phyloP scores from a whole-genome alignment of 345 rosid genomes.

The Gossypium mustelinum region DNA sequence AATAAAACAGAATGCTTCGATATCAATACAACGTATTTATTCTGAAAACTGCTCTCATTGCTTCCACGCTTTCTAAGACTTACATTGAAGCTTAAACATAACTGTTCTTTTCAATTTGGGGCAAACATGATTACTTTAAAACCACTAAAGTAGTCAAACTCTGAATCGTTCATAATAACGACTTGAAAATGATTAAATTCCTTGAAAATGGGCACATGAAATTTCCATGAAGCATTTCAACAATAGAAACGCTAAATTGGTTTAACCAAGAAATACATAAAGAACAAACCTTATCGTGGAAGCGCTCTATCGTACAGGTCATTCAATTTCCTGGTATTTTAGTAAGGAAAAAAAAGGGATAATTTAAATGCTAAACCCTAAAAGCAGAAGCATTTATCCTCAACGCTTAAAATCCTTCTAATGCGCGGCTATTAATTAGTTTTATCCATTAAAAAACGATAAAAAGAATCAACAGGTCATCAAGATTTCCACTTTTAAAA shows the following conservation, averaged over 20 bases:
- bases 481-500: neutral
- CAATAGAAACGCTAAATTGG: slow-evolving; percentile 2
- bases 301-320: neutral
- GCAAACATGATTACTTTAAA: neutral
- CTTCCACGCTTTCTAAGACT: neutral
- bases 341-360: neutral
- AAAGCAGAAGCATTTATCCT: neutral
- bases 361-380: neutral
- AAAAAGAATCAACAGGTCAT: neutral
- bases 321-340: neutral
- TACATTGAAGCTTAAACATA: neutral
- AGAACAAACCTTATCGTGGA: neutral
- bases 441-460: neutral
- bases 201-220: neutral
- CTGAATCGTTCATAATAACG: neutral
- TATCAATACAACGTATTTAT: neutral
- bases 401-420: neutral
- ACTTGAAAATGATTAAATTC: neutral
- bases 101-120: neutral
- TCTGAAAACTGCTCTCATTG: neutral
- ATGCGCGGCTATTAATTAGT: neutral
- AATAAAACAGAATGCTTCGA: neutral
- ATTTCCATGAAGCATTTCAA: neutral
- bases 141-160: neutral
- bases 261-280: neutral